Evolutionary conservation across 257 asterid genomes (phyloP).

Genomic region (Solanum arcanum): DNA sequence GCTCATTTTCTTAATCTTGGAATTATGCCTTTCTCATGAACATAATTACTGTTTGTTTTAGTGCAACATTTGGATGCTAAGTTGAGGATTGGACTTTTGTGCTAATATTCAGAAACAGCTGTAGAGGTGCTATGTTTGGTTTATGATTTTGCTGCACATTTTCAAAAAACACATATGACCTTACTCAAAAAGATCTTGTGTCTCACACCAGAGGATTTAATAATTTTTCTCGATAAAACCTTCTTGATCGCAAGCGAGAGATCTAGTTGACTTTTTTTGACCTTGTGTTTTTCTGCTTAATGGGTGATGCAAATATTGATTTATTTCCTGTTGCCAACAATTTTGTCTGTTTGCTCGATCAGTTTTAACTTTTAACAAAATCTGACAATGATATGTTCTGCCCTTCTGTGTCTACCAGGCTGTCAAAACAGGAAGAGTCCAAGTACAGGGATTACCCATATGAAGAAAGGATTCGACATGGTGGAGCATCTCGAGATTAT

Average conservation of each 20-base stretch:
- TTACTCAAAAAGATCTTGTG: neutral
- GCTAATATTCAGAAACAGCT: neutral
- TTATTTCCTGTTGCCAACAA: neutral
- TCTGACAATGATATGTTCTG: neutral
- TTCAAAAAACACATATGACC: neutral
- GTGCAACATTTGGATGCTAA: neutral
- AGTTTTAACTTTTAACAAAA: neutral
- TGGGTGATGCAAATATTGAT: neutral
- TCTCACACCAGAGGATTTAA: neutral
- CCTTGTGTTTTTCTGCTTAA: neutral
- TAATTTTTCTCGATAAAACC: neutral
- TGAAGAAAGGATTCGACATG: constrained; percentile 63
- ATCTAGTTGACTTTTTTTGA: neutral
- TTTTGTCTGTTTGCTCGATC: neutral
- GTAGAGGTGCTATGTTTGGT: neutral
- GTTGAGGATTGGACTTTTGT: neutral
- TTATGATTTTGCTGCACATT: neutral
- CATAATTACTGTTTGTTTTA: neutral
- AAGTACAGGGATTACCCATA: constrained; percentile 32
- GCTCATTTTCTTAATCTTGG: neutral
- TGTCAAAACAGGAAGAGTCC: constrained; percentile 69
- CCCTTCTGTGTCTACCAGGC: constrained; percentile 30
- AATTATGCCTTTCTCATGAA: neutral
- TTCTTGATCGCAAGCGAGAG: neutral
- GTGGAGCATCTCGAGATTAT: constrained; percentile 46